phyloP scores from a whole-genome alignment of 208 protist genomes.

The Acanthamoeba culbertsoni region DNA sequence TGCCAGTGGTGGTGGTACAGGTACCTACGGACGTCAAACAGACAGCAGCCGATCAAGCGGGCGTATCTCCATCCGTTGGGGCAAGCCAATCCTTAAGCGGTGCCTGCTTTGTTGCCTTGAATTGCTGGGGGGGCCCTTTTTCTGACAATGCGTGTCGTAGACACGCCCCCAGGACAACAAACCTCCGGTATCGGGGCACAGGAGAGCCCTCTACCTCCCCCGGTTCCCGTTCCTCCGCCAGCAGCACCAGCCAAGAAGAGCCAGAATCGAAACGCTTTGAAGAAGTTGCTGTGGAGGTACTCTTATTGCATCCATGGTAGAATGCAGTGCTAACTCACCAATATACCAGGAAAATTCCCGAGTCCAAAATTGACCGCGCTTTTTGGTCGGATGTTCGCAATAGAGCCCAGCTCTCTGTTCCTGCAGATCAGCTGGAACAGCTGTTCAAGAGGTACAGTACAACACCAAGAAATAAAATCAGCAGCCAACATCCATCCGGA shows the following conservation, averaged over 20 bases:
- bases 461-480: neutral
- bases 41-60: too few species aligned
- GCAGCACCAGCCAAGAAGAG: neutral
- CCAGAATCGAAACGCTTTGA: neutral
- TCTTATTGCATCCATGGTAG: too few species aligned
- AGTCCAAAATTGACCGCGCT: neutral
- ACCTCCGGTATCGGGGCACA: too few species aligned
- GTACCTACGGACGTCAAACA: too few species aligned
- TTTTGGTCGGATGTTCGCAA: conserved; percentile 9
- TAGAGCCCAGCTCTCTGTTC: neutral
- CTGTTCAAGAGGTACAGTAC: neutral
- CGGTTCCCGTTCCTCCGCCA: neutral
- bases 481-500: neutral
- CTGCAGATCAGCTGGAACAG: neutral
- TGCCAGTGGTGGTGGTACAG: too few species aligned
- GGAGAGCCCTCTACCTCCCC: neutral
- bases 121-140: too few species aligned
- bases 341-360: conserved; percentile 1
- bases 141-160: too few species aligned
- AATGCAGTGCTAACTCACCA: too few species aligned
- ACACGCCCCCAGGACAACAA: too few species aligned
- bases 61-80: too few species aligned
- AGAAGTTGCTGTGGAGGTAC: conserved; percentile 29
- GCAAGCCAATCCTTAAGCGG: too few species aligned
- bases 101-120: too few species aligned